These are phyloP conservation scores for Bolboschoenus planiculmis DNA, from an alignment of 176 grass and related monocot species.

Conservation along the genomic window DNA sequence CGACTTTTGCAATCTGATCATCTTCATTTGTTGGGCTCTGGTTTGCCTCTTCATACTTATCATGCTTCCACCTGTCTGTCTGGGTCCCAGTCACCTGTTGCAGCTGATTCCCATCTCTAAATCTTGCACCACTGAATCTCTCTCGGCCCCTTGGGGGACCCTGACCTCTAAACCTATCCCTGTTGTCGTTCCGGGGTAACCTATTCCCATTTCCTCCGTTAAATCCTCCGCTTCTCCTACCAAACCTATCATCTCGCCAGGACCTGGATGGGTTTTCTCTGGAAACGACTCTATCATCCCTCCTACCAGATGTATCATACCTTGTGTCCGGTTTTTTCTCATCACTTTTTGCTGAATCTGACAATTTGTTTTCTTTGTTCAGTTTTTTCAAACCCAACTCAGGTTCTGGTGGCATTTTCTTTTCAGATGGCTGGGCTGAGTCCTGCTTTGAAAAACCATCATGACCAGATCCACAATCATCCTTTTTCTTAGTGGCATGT, in stretches of 20 bases:
- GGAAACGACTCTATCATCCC: constrained; percentile 42
- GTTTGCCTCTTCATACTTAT: constrained; percentile 76
- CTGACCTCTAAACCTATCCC: constrained; percentile 44
- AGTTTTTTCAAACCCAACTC: constrained; percentile 28
- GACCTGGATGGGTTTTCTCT: constrained; percentile 17
- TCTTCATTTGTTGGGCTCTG: constrained; percentile 71
- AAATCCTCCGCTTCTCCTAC: constrained; percentile 39
- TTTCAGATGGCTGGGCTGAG: constrained; percentile 28
- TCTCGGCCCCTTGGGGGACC: constrained; percentile 46
- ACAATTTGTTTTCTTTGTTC: constrained; percentile 18
- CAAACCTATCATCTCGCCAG: constrained; percentile 32
- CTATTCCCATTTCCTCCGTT: constrained; percentile 40
- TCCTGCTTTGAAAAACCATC: constrained; percentile 66
- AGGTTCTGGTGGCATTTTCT: constrained; percentile 28
- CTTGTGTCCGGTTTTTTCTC: not conserved
- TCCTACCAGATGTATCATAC: constrained; percentile 25
- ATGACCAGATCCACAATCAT: constrained; percentile 46
- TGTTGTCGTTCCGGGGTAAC: constrained; percentile 32
- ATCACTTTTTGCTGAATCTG: constrained; percentile 32
- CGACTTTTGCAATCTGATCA: constrained; percentile 90
- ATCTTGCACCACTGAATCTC: constrained; percentile 32
- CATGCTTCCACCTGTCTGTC: constrained; percentile 90
- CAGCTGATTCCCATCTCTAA: not conserved
- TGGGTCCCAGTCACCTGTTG: constrained; percentile 34
- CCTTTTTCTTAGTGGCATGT: constrained; percentile 4